Evolutionary conservation across 768 basidiomycete species (phyloP), one percentile per base, ranked within the genome.

Genomic region (Grammothele lineata): DNA sequence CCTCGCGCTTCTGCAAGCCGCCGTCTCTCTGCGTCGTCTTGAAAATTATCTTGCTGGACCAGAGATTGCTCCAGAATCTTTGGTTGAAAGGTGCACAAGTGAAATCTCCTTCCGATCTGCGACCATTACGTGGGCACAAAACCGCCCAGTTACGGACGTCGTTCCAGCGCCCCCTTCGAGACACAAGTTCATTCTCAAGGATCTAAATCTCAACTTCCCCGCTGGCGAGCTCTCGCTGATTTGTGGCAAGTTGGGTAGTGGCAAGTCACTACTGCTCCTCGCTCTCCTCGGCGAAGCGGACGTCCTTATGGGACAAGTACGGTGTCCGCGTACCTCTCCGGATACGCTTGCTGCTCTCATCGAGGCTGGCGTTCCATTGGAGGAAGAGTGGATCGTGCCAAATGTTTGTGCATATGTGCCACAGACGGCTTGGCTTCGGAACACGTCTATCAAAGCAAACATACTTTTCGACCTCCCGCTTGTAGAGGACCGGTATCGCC

Each of bases 41-140:
- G 92, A 94, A 62, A 92, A 89, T 57, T 96, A 93, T 63, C 76
- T 96, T 22, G 69, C 78, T 38, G 74, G 78, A 8, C 75, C 78
- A 1, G 93, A 96, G 65, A 81, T 95, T 12, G 62, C 73, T 1
- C 63, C 73, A 1, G 81, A 87, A 9, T 75, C 72, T 4, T 80
- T 81, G 3, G 62, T 87, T 5, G 63, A 71, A 15, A 62, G 74
- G 21, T 77, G 83, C 52, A 72, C 74, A 17, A 70, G 74, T 40
- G 75, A 69, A 3, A 82, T 94, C 43, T 74, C 82, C 0, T 77
- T 94, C 56, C 86, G 85, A 60, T 87, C 86, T 7, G 91, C 89
- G 33, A 95, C 90, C 1, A 73, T 91, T 37, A 89, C 92, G 1
- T 96, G 93, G 93, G 88, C 93, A 0, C 83, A 85, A 56, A 88